phyloP scores from a whole-genome alignment of 2,329 filamentous ascomycete genomes.

The Calonectria multiphialidica region DNA sequence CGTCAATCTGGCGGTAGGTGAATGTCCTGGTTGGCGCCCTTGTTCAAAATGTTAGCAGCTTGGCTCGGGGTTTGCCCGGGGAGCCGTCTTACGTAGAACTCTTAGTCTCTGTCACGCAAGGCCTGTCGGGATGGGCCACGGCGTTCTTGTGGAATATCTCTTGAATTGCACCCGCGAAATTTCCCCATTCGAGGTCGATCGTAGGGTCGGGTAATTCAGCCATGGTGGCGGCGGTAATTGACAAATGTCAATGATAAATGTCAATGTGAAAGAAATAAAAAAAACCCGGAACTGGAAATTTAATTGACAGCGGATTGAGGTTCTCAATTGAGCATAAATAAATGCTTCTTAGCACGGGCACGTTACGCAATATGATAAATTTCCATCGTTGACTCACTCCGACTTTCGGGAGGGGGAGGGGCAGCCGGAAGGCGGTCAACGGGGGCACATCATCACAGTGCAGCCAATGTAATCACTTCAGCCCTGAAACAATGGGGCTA shows the following conservation, averaged over 20 bases:
- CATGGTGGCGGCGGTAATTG: slow-evolving; percentile 18
- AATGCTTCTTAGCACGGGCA: neutral
- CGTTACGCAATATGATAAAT: neutral
- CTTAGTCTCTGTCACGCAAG: slow-evolving; percentile 64
- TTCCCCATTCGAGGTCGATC: slow-evolving; percentile 74
- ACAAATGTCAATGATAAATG: neutral
- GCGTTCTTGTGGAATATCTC: slow-evolving; percentile 77
- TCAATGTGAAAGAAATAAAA: no score
- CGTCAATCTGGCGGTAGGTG: slow-evolving; percentile 85
- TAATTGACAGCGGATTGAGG: neutral
- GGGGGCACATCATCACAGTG: neutral
- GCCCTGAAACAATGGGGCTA: no score
- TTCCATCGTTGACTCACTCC: neutral
- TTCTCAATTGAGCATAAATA: neutral
- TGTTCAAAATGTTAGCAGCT: neutral
- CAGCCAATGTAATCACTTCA: no score
- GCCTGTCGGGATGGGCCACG: slow-evolving; percentile 70
- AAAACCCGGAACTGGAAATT: neutral
- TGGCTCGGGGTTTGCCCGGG: neutral
- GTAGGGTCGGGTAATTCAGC: slow-evolving; percentile 70
- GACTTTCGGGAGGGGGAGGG: slow-evolving; percentile 4
- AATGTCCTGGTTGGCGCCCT: slow-evolving; percentile 73
- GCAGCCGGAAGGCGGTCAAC: neutral
- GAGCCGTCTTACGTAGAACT: slow-evolving; percentile 39
- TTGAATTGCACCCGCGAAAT: slow-evolving; percentile 75